A percentile compares a stretch with the other conserved stretches of the same genome.
Conservation (phyloP, 2,329 filamentous ascomycete genomes). For the Microdochium paspali region DNA sequence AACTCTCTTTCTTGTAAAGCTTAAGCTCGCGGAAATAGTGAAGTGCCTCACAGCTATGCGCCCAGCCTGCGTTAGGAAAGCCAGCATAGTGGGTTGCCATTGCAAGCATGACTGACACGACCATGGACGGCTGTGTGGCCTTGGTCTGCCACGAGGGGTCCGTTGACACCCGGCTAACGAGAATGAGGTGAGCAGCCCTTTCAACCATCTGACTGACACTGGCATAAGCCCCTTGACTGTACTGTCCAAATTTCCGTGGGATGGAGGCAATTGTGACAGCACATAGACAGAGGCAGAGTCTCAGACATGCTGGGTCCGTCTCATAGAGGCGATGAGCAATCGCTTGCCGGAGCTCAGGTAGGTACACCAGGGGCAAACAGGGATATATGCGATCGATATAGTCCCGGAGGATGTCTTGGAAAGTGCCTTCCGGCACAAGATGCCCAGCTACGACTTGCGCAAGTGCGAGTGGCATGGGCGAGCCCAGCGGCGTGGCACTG, state of each 20-base stretch:
- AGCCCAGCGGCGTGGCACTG: too few relatives aligned
- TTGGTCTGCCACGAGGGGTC: slow-evolving; percentile 3
- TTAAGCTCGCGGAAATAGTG: slow-evolving; percentile 4
- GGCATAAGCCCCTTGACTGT: slow-evolving; percentile 4
- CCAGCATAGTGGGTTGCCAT: slow-evolving; percentile 6
- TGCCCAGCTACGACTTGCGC: slow-evolving; percentile 5
- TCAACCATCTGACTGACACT: slow-evolving; percentile 3
- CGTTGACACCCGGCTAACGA: slow-evolving; percentile 2
- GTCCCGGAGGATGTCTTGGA: slow-evolving; percentile 10
- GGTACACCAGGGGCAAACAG: slow-evolving; percentile 10
- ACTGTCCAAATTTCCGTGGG: slow-evolving; percentile 7
- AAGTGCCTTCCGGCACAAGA: slow-evolving; percentile 8
- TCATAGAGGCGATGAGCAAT: slow-evolving; percentile 6
- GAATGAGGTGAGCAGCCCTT: slow-evolving; percentile 3
- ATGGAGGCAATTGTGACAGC: slow-evolving; percentile 13
- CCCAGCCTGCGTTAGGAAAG: slow-evolving; percentile 5
- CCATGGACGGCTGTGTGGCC: slow-evolving; percentile 1
- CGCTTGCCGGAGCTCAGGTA: slow-evolving; percentile 5
- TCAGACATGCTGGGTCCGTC: slow-evolving; percentile 9
- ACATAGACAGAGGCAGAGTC: slow-evolving; percentile 11
- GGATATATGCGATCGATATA: slow-evolving; percentile 11
- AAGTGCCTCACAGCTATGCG: slow-evolving; percentile 5
- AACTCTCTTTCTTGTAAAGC: slow-evolving; percentile 3
- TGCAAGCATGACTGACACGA: slow-evolving; percentile 4
- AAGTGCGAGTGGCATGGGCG: slow-evolving; percentile 3